Evolutionary conservation across 2,329 filamentous ascomycete genomes (phyloP).

Genomic region (Blastomyces silverae): DNA sequence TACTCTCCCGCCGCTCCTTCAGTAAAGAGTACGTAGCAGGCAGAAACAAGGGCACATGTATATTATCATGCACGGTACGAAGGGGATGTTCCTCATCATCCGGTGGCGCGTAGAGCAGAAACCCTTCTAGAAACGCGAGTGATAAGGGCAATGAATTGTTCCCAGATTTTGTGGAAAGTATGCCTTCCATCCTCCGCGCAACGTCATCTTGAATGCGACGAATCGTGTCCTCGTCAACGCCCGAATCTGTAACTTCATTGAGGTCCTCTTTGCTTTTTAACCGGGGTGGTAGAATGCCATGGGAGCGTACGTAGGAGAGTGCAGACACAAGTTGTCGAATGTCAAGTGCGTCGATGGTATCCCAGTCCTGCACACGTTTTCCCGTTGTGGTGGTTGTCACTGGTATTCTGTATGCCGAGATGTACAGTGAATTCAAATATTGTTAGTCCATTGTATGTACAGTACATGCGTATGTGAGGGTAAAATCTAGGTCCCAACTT

Average conservation of each 20-base stretch:
- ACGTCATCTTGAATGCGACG: slow-evolving; percentile 26
- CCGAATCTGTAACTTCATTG: slow-evolving; percentile 47
- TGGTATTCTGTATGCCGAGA: slow-evolving; percentile 35
- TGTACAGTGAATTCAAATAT: neutral
- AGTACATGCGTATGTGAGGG: neutral
- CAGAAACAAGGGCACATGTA: slow-evolving; percentile 75
- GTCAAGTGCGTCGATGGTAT: slow-evolving; percentile 73
- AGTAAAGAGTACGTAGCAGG: slow-evolving; percentile 55
- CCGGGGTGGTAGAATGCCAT: slow-evolving; percentile 51
- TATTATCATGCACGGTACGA: slow-evolving; percentile 28
- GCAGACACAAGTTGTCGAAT: slow-evolving; percentile 60
- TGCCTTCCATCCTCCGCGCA: slow-evolving; percentile 20
- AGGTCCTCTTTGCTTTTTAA: slow-evolving; percentile 53
- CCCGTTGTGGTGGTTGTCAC: slow-evolving; percentile 44
- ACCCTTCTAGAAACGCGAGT: slow-evolving; percentile 78
- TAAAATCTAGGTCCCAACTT: neutral
- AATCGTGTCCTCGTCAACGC: slow-evolving; percentile 29
- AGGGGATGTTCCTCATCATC: slow-evolving; percentile 27
- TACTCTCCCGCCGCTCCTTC: slow-evolving; percentile 36
- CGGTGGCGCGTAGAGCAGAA: slow-evolving; percentile 64
- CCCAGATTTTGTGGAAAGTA: neutral
- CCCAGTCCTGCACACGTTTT: slow-evolving; percentile 72
- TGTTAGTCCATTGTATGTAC: neutral
- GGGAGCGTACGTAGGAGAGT: slow-evolving; percentile 61
- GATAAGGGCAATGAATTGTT: slow-evolving; percentile 19